Conservation (phyloP, 257 asterid genomes). For the Scutellaria galericulata region DNA sequence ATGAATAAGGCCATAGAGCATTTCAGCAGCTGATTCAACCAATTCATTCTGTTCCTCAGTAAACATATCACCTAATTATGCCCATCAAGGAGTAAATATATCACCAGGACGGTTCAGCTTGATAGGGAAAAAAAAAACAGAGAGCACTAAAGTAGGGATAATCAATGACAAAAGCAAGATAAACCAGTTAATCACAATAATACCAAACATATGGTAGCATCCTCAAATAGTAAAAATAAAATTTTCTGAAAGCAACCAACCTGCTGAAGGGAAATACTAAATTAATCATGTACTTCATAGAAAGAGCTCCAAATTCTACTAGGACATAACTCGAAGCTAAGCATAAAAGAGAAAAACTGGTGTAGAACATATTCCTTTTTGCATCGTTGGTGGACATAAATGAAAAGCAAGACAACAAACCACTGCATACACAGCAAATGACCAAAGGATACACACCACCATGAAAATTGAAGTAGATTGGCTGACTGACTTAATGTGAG, state of each 20-base stretch:
- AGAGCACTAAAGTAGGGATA: not conserved
- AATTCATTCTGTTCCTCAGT: constrained; percentile 95
- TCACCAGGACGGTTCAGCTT: constrained; percentile 32
- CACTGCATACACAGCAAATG: not conserved
- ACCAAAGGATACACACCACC: not conserved
- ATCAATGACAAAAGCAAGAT: not conserved
- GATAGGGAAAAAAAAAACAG: not conserved
- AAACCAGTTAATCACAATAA: not conserved
- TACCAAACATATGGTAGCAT: not conserved
- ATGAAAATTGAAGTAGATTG: not conserved
- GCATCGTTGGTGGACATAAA: not conserved
- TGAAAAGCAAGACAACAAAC: not conserved
- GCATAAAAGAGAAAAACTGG: not conserved
- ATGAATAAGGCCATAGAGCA: constrained; percentile 94
- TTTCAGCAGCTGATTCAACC: constrained; percentile 98
- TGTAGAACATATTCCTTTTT: not conserved
- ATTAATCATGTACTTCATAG: not conserved
- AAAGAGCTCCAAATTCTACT: constrained; percentile 13
- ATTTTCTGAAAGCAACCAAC: not conserved
- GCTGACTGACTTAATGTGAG: not conserved
- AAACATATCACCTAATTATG: constrained; percentile 73
- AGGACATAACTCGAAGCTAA: not conserved
- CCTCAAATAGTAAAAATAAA: not conserved
- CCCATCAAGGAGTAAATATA: constrained; percentile 35
- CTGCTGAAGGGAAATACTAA: constrained; percentile 15